These are phyloP conservation scores for Aspergillus neoniger DNA, from an alignment of 2,329 filamentous ascomycete species.

Conservation along the genomic window DNA sequence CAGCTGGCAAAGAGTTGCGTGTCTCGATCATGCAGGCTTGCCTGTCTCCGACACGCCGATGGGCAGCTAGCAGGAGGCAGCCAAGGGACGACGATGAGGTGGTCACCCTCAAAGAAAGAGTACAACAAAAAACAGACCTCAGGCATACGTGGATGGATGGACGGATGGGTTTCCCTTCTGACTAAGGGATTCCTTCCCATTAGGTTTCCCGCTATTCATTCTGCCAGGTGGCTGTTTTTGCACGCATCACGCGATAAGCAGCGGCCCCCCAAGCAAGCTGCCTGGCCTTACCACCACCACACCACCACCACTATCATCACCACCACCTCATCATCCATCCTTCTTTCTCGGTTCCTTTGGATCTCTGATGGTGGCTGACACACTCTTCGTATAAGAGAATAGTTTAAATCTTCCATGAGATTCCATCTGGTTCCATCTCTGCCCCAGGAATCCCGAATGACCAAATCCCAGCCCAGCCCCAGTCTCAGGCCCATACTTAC, in stretches of 20 bases:
- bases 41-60: not conserved
- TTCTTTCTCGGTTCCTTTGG: not conserved
- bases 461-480: not conserved
- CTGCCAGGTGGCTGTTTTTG: constrained; percentile 8
- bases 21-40: constrained; percentile 13
- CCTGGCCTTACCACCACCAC: no score
- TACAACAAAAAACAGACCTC: not conserved
- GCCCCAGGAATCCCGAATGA: not conserved
- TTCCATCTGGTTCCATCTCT: not conserved
- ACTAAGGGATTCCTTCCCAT: not conserved
- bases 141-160: not conserved
- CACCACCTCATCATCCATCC: not conserved
- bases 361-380: not conserved
- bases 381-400: not conserved
- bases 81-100: not conserved
- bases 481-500: not conserved
- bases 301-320: constrained; percentile 5
- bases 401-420: not conserved
- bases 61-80: not conserved
- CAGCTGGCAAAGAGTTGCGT: constrained; percentile 19
- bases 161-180: not conserved
- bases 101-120: not conserved
- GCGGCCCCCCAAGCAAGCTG: no score
- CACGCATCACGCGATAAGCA: constrained; percentile 8
- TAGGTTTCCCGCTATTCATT: not conserved